Conservation (phyloP, 2,329 filamentous ascomycete species). For the Neonectria faginata region DNA sequence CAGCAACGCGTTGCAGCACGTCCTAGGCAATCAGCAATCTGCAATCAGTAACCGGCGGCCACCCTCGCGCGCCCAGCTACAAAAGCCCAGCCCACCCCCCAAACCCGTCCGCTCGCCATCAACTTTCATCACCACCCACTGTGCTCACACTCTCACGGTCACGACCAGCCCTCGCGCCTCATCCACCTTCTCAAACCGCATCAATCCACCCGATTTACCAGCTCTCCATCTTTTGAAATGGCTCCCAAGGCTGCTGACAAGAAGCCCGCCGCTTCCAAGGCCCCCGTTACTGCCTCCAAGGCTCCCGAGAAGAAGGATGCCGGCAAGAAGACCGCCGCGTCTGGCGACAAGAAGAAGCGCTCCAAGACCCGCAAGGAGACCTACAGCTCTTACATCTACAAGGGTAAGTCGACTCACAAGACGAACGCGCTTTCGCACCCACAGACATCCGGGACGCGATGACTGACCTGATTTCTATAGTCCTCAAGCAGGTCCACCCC, state of each 20-base stretch:
- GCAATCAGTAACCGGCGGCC: conserved; percentile 70
- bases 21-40: conserved; percentile 26
- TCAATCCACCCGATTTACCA: conserved; percentile 30
- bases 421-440: conserved; percentile 25
- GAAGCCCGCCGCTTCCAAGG: conserved; percentile 99
- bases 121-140: conserved; percentile 56
- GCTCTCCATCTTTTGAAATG: conserved; percentile 68
- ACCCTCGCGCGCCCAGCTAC: conserved; percentile 68
- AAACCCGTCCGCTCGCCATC: conserved; percentile 60
- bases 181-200: conserved; percentile 20
- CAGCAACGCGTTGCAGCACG: conserved; percentile 8
- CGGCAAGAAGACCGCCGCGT: conserved; percentile 98
- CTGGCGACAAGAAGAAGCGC: conserved; percentile 99
- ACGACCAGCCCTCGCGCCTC: conserved; percentile 31
- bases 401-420: conserved; percentile 72
- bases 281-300: conserved; percentile 79
- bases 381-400: conserved; percentile 99
- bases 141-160: conserved; percentile 46
- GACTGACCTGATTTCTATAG: conserved; percentile 61
- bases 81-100: conserved; percentile 68
- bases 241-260: conserved; percentile 98
- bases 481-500: conserved; percentile 99
- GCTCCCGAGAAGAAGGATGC: conserved; percentile 97
- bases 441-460: conserved; percentile 24
- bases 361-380: conserved; percentile 99